Evolutionary conservation across 1,284 basidiomycete genomes (phyloP).

Genomic region (Marasmius fiardii): DNA sequence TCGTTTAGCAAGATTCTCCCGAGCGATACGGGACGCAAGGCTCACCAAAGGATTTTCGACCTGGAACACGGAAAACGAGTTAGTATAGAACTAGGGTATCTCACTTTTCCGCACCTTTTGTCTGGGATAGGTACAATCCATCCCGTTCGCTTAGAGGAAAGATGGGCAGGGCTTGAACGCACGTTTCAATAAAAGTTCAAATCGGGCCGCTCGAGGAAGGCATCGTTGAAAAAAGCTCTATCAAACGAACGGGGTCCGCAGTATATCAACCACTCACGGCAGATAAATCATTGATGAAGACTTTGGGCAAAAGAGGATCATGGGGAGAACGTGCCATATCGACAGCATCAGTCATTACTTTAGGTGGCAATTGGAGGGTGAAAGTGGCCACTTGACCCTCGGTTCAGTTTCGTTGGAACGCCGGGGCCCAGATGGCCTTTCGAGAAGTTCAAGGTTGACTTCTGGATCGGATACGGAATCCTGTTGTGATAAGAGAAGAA

Average conservation of each 20-base stretch:
- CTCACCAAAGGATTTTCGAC: conserved; percentile 45
- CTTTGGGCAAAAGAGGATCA: conserved; percentile 65
- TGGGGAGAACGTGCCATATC: conserved; percentile 24
- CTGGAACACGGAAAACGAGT: conserved; percentile 20
- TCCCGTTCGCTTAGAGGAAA: conserved; percentile 53
- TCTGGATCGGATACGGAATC: conserved; percentile 47
- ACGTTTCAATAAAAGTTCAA: no score
- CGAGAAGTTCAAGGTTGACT: conserved; percentile 55
- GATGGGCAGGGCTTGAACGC: background rate
- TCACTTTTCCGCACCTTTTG: conserved; percentile 65
- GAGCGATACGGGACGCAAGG: conserved; percentile 16
- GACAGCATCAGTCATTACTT: conserved; percentile 5
- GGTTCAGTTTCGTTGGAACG: conserved; percentile 48
- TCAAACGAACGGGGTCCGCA: conserved; percentile 85
- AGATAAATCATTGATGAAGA: conserved; percentile 52
- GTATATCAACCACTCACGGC: conserved; percentile 39
- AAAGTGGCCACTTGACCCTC: conserved; percentile 90
- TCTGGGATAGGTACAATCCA: conserved; percentile 93
- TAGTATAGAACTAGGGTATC: background rate
- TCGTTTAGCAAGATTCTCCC: no score
- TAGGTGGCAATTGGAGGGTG: conserved; percentile 65
- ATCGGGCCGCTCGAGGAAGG: no score
- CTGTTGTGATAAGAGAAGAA: conserved; percentile 19
- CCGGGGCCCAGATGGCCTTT: conserved; percentile 70
- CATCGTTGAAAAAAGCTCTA: conserved; percentile 37